These are phyloP conservation scores for Colletotrichum sp. DNA, from an alignment of 2,329 filamentous ascomycete species.

Conservation along the genomic window DNA sequence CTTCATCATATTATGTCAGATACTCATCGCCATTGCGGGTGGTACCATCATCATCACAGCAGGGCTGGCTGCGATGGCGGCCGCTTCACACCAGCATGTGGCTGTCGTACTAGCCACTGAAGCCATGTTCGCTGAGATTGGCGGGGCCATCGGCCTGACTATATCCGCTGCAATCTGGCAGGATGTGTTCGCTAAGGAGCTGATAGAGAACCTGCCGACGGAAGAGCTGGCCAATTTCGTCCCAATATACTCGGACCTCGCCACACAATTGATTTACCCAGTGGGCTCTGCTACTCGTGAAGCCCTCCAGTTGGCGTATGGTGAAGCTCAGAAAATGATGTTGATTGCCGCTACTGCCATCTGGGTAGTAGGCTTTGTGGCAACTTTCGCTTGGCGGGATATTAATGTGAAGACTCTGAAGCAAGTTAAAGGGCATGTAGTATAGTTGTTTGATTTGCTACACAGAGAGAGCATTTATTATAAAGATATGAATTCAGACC, in stretches of 20 bases:
- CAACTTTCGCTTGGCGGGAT: not conserved
- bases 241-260: conserved; percentile 44
- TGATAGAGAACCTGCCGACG: conserved; percentile 43
- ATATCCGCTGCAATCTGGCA: conserved; percentile 38
- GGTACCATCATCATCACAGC: not conserved
- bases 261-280: conserved; percentile 41
- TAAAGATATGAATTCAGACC: too few species aligned
- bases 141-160: conserved; percentile 32
- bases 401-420: not conserved
- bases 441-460: not conserved
- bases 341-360: not conserved
- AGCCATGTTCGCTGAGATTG: conserved; percentile 33
- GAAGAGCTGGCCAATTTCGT: conserved; percentile 35
- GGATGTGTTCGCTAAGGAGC: conserved; percentile 37
- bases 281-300: not conserved
- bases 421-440: not conserved
- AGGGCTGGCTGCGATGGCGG: not conserved
- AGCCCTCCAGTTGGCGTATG: not conserved
- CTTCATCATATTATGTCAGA: not conserved
- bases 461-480: not conserved
- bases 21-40: not conserved
- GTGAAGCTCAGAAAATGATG: not conserved
- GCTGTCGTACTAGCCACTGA: conserved; percentile 36
- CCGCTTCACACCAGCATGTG: conserved; percentile 25
- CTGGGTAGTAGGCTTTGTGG: not conserved